Evolutionary conservation across 1,284 basidiomycete species (phyloP), one percentile per base, ranked within the genome.

Genomic region (Tilletiopsis washingtonensis): DNA sequence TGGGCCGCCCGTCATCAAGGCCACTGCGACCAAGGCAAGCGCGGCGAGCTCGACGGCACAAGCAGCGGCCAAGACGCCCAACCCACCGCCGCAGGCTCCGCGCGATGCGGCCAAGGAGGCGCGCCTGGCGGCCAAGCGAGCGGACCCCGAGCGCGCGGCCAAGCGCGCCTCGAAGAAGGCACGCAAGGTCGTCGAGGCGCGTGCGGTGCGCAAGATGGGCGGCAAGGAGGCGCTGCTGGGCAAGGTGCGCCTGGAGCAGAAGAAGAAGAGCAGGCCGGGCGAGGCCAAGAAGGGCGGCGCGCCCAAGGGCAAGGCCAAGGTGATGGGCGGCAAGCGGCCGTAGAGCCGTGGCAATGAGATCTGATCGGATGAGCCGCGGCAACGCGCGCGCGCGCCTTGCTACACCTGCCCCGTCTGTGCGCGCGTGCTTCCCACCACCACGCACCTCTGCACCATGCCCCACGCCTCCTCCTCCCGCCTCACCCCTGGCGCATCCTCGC

Each of bases 101-200:
- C 29, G 49, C 59, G 1, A 61, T 44, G 27, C 51, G 4, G 45
- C 47, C 41, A 67, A 69, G 45, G 57, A 67, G 40, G 60, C 69
- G 46, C 62, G 67, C 27, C 46, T 52, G 7, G 53, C 54, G 32
- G 45, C 57, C 39, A 73, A 73, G 54, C 60, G 61, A 44, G 51
- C 51, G 43, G 71, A 73, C 43, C 44, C 54, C 2, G 64, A 61
- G 3, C 46, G 71, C 1, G 57, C 61, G 44, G 59, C 61, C 6
- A 55, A 61, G 6, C 47, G 71, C 2, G 43, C 67, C 55, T 59
- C 58, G 21, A 73, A 73, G 66, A 71, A 71, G 59, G 53, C 56
- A 21, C 57, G 49, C 29, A 69, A 69, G 50, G 29, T 47, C 7
- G 42, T 44, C 17, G 51, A n/a, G 17, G 27, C 43, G 2, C 9